A percentile compares a stretch with the other conserved stretches of the same genome.
Evolutionary conservation across 257 asterid genomes (phyloP).

Genomic region (Lycium barbarum): DNA sequence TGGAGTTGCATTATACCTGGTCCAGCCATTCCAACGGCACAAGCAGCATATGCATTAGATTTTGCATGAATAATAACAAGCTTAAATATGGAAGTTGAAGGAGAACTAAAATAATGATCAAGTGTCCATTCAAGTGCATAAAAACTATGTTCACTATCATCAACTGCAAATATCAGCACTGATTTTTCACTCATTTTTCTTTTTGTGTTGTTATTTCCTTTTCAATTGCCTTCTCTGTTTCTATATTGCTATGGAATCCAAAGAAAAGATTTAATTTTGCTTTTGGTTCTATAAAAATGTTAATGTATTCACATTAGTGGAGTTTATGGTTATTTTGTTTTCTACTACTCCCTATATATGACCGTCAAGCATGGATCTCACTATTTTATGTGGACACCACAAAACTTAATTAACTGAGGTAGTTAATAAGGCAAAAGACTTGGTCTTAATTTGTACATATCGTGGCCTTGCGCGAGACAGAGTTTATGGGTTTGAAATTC

Average conservation of each 20-base stretch:
- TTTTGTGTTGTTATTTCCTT: too few species aligned
- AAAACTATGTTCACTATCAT: slow-evolving; percentile 48
- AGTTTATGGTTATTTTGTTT: not conserved
- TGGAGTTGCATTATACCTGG: slow-evolving; percentile 30
- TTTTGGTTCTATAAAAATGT: not conserved
- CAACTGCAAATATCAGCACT: slow-evolving; percentile 43
- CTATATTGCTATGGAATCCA: not conserved
- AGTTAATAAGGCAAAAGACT: not conserved
- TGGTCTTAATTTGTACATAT: not conserved
- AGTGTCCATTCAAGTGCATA: slow-evolving; percentile 50
- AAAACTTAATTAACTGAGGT: not conserved
- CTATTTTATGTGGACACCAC: not conserved
- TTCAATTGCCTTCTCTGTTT: too few species aligned
- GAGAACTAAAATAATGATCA: slow-evolving; percentile 34
- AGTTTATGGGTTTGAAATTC: too few species aligned
- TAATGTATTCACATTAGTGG: too few species aligned
- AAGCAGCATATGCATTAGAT: slow-evolving; percentile 27
- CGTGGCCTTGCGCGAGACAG: not conserved
- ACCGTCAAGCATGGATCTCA: not conserved
- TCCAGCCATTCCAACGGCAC: slow-evolving; percentile 41
- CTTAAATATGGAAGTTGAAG: slow-evolving; percentile 32
- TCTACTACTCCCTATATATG: not conserved
- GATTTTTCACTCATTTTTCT: slow-evolving; percentile 28
- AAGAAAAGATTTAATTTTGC: not conserved
- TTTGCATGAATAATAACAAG: slow-evolving; percentile 42